These are phyloP conservation scores for Hordeum vulgare DNA, from an alignment of 176 grass and related monocot species.

Conservation along the genomic window DNA sequence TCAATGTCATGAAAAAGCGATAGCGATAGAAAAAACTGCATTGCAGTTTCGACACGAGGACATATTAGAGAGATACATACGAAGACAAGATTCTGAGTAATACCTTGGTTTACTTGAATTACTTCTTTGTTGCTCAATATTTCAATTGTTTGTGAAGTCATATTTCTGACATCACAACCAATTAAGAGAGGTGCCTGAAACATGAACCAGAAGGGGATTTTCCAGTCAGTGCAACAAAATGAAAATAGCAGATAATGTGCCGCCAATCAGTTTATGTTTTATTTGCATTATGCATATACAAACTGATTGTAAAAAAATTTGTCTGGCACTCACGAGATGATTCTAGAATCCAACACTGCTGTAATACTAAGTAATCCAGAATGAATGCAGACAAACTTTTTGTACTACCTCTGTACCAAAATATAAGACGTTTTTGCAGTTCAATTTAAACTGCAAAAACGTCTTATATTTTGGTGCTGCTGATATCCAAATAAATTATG, in stretches of 20 bases:
- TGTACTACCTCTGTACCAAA: background rate
- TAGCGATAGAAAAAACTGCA: background rate
- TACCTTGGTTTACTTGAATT: slow-evolving; percentile 96
- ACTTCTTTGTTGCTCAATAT: slow-evolving; percentile 92
- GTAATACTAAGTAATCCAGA: background rate
- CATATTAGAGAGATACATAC: background rate
- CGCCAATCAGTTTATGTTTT: background rate
- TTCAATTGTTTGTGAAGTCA: slow-evolving; percentile 73
- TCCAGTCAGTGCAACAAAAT: background rate
- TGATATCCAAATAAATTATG: background rate
- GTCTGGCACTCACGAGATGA: background rate
- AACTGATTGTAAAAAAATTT: background rate
- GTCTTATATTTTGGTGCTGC: background rate
- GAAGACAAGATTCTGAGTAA: background rate
- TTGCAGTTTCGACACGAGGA: background rate
- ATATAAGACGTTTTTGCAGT: too few relatives aligned
- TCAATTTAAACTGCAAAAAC: too few relatives aligned
- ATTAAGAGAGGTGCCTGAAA: slow-evolving; percentile 96
- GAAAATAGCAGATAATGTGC: background rate
- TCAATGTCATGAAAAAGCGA: background rate
- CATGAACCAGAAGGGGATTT: background rate
- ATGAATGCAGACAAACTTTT: background rate
- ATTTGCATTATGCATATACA: background rate
- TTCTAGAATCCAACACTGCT: background rate
- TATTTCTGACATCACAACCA: slow-evolving; percentile 95